phyloP scores from a whole-genome alignment of 1,139 yeast species.

The Zygosaccharomyces sapae region DNA sequence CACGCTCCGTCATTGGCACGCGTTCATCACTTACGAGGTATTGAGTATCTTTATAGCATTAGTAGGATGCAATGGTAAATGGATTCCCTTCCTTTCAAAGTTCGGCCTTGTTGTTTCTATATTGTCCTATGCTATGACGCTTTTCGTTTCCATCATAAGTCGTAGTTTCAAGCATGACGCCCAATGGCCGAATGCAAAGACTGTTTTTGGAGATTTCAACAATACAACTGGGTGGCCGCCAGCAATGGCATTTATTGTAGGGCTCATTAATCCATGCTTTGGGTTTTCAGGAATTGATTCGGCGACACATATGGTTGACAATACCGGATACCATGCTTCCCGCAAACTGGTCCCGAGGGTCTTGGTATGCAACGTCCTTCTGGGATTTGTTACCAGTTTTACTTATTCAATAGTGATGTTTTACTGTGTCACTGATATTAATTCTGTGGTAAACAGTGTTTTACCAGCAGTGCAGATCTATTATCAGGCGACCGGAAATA shows the following conservation, averaged over 20 bases:
- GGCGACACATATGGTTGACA: constrained; percentile 62
- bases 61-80: constrained; percentile 38
- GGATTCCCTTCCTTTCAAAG: constrained; percentile 40
- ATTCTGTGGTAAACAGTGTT: constrained; percentile 41
- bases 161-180: constrained; percentile 39
- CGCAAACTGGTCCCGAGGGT: constrained; percentile 52
- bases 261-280: constrained; percentile 59
- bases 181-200: constrained; percentile 43
- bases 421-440: constrained; percentile 52
- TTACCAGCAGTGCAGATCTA: constrained; percentile 59
- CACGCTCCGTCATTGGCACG: constrained; percentile 47
- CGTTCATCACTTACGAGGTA: constrained; percentile 44
- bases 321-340: constrained; percentile 43
- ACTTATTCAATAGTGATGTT: constrained; percentile 52
- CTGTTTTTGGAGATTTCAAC: constrained; percentile 48
- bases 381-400: constrained; percentile 48
- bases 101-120: constrained; percentile 49
- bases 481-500: constrained; percentile 53
- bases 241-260: constrained; percentile 54
- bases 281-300: constrained; percentile 57
- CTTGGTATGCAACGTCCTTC: constrained; percentile 52
- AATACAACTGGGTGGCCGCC: constrained; percentile 57
- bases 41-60: constrained; percentile 35
- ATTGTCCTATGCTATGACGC: constrained; percentile 46
- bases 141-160: constrained; percentile 46